Evolutionary conservation across 2,329 filamentous ascomycete genomes (phyloP), one percentile per base, ranked within the genome.

Genomic region (Alternaria arbusti): DNA sequence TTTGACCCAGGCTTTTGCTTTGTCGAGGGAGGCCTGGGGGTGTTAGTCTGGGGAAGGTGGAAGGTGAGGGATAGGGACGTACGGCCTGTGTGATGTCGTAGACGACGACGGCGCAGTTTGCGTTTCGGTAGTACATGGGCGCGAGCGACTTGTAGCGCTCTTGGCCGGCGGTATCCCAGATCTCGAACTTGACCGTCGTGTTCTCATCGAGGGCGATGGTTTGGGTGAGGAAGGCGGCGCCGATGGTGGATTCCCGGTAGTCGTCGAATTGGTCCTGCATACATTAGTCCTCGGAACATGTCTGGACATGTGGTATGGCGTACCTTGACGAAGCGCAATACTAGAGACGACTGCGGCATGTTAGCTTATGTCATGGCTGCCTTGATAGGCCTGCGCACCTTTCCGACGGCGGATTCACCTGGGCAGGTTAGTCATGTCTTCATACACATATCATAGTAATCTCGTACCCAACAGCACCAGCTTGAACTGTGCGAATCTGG

Each of bases 81-180:
- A 99, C 96, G 72, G 96, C 93, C 88, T 99, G 96, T 78, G 96
- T 99, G 78, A 99, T 98, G 84, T 99, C 96, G 83, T 99, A 99
- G 71, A 99, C 96, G 52, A 99, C 95, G 30, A 99, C 95, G 63
- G 96, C 96, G 84, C 96, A 98, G 88, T 99, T 98, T 74, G 96
- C 96, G 81, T 99, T 99, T 75, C 96, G 87, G 85, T 99, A 99
- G 86, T 99, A 99, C 96, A 99, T 99, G 75, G 96, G 96, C 32
- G 96, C 96, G 71, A 99, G 87, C 12, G 96, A 98, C 87, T 98
- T 98, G 88, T 98, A 99, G 78, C 96, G 90, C 84, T 99, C 96
- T 84, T 99, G 96, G 68, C 96, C 96, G 68, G 96, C 96, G 10
- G 96, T 99, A 59, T 80, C 78, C 78, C 96, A 99, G 80, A 99